phyloP scores from a whole-genome alignment of 139 green algal genomes.

The Chlorella sp. region DNA sequence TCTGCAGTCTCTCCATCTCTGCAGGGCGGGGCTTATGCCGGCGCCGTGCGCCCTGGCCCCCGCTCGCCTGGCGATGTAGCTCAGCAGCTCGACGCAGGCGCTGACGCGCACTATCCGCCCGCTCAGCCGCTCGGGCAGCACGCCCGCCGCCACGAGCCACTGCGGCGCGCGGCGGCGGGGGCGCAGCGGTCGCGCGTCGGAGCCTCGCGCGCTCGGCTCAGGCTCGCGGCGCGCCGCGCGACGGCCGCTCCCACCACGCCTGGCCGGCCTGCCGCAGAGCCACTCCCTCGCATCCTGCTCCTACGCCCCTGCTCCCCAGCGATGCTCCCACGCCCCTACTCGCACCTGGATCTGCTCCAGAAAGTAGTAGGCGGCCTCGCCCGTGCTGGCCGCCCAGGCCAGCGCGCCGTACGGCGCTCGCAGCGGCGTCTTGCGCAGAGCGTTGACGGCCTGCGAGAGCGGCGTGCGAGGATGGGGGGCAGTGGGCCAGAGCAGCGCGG shows the following conservation, averaged over 20 bases:
- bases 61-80: too few species aligned
- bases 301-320: too few species aligned
- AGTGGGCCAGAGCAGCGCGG: too few species aligned
- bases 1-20: too few species aligned
- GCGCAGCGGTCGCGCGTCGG: background rate
- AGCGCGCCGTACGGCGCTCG: conserved; percentile 41
- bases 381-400: conserved; percentile 65
- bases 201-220: background rate
- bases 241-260: background rate
- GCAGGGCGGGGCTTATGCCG: too few species aligned
- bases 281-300: background rate
- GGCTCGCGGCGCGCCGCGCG: background rate
- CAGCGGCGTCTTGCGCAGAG: conserved; percentile 54
- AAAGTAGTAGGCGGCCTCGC: conserved; percentile 86
- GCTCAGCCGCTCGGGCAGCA: conserved; percentile 60
- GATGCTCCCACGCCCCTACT: too few species aligned
- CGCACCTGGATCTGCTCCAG: conserved; percentile 83
- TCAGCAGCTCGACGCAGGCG: conserved; percentile 70
- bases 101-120: conserved; percentile 49
- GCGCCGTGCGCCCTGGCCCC: too few species aligned
- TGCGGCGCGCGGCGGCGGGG: background rate
- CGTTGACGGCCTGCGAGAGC: conserved; percentile 73
- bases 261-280: background rate
- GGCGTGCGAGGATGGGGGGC: too few species aligned
- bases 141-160: conserved; percentile 82